phyloP scores from a whole-genome alignment of 768 basidiomycete genomes.

The Dentipellis fragilis region DNA sequence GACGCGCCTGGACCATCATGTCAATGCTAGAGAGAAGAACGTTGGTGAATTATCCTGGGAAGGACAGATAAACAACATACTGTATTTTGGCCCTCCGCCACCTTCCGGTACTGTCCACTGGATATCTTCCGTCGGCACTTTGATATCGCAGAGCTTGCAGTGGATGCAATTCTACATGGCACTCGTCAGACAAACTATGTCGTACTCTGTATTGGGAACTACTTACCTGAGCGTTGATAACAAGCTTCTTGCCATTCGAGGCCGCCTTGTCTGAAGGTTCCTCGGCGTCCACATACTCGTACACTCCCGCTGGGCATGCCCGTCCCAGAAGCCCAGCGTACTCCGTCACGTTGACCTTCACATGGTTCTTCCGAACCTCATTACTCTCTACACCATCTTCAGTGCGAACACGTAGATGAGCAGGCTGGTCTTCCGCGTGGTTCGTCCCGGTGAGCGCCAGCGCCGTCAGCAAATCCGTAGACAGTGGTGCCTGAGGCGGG shows the following conservation, averaged over 20 bases:
- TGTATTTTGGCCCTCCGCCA: conserved; percentile 93
- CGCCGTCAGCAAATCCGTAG: conserved; percentile 88
- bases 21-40: background rate
- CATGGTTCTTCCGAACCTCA: conserved; percentile 49
- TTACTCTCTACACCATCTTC: conserved; percentile 30
- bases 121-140: conserved; percentile 94
- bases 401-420: conserved; percentile 68
- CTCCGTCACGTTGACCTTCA: conserved; percentile 60
- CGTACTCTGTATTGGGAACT: background rate
- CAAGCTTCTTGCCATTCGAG: conserved; percentile 77
- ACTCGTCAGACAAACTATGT: conserved; percentile 12
- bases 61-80: conserved; percentile 27
- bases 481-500: conserved; percentile 76
- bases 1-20: background rate
- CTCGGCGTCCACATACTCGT: conserved; percentile 86
- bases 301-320: conserved; percentile 92
- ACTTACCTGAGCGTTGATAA: conserved; percentile 92
- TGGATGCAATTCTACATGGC: conserved; percentile 74
- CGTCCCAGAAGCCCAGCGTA: conserved; percentile 84
- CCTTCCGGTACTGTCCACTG: conserved; percentile 97
- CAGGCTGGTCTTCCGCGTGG: conserved; percentile 92
- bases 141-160: conserved; percentile 94
- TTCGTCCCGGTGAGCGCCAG: conserved; percentile 89
- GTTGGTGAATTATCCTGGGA: background rate
- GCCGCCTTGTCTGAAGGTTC: conserved; percentile 35